These are phyloP conservation scores for Bromus sterilis DNA, from an alignment of 176 grass and related monocot genomes.

Conservation along the genomic window DNA sequence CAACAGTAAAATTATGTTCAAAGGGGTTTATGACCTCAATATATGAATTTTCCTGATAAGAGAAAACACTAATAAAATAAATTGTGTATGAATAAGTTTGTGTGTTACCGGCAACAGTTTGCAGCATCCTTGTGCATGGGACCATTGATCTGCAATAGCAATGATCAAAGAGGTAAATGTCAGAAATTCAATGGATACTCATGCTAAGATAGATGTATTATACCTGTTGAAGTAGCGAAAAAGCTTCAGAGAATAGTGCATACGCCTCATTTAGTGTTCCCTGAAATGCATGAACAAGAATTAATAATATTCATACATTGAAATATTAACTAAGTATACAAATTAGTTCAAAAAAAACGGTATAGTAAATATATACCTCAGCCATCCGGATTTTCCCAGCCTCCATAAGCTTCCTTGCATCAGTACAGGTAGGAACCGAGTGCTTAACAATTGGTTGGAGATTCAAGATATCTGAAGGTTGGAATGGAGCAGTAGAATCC, in stretches of 20 bases:
- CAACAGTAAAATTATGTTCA: background rate
- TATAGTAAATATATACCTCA: constrained; percentile 48
- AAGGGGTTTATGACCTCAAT: background rate
- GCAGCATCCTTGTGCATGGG: constrained; percentile 97
- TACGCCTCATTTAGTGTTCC: constrained; percentile 90
- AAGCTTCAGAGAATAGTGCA: constrained; percentile 88
- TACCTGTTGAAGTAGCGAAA: constrained; percentile 98
- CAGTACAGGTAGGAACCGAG: constrained; percentile 77
- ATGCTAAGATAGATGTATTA: background rate
- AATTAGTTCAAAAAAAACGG: background rate
- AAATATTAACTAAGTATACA: background rate
- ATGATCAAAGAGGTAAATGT: constrained; percentile 17
- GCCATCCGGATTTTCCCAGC: constrained; percentile 81
- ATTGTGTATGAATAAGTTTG: background rate
- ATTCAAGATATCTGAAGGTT: constrained; percentile 84
- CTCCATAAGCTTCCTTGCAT: constrained; percentile 91
- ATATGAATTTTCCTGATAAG: background rate
- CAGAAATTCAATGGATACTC: constrained; percentile 4
- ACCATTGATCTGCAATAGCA: constrained; percentile 74
- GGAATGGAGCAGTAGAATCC: constrained; percentile 56
- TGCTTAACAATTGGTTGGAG: constrained; percentile 91
- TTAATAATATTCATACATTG: constrained; percentile 1
- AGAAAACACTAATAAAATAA: background rate
- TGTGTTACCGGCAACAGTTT: constrained; percentile 80
- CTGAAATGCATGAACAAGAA: constrained; percentile 45